Percentiles rank a stretch among this genome's conserved stretches.
phyloP scores from a whole-genome alignment of 2,329 filamentous ascomycete species.

The Aspergillus novofumigatus region DNA sequence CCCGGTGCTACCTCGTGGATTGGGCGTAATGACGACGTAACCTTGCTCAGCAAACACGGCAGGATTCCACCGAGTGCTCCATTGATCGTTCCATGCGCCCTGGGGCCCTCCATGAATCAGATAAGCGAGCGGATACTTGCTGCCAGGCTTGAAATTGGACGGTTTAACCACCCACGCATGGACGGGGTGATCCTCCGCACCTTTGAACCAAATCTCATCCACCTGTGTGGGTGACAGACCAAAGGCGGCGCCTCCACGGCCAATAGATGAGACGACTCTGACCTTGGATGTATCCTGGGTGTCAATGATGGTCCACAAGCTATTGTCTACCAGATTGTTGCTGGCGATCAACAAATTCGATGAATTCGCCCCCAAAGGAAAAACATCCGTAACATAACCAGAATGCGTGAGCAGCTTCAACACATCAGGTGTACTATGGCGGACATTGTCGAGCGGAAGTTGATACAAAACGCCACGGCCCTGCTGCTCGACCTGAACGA shows the following conservation, averaged over 20 bases:
- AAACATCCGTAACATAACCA: slow-evolving; percentile 40
- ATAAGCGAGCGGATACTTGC: slow-evolving; percentile 53
- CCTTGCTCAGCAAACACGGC: slow-evolving; percentile 58
- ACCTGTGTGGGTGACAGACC: slow-evolving; percentile 41
- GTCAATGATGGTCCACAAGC: slow-evolving; percentile 40
- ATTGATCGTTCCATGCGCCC: slow-evolving; percentile 50
- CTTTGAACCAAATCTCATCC: slow-evolving; percentile 44
- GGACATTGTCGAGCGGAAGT: slow-evolving; percentile 29
- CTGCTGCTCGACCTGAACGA: slow-evolving; percentile 40
- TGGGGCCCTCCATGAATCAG: slow-evolving; percentile 53
- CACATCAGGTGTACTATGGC: slow-evolving; percentile 24
- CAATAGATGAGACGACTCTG: slow-evolving; percentile 36
- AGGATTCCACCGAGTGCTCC: slow-evolving; percentile 53
- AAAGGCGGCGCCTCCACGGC: slow-evolving; percentile 34
- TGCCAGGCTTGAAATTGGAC: slow-evolving; percentile 40
- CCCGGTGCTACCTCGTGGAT: slow-evolving; percentile 55
- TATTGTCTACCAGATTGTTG: slow-evolving; percentile 44
- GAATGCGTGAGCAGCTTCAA: slow-evolving; percentile 37
- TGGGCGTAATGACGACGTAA: slow-evolving; percentile 57
- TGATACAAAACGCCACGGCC: slow-evolving; percentile 43
- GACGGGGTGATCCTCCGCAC: slow-evolving; percentile 41
- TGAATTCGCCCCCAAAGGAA: slow-evolving; percentile 31
- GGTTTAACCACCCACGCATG: slow-evolving; percentile 48
- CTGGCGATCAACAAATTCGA: slow-evolving; percentile 40
- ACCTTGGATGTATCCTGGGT: slow-evolving; percentile 26